phyloP scores from a whole-genome alignment of 2,329 filamentous ascomycete genomes.

The Sclerotinia nivalis region DNA sequence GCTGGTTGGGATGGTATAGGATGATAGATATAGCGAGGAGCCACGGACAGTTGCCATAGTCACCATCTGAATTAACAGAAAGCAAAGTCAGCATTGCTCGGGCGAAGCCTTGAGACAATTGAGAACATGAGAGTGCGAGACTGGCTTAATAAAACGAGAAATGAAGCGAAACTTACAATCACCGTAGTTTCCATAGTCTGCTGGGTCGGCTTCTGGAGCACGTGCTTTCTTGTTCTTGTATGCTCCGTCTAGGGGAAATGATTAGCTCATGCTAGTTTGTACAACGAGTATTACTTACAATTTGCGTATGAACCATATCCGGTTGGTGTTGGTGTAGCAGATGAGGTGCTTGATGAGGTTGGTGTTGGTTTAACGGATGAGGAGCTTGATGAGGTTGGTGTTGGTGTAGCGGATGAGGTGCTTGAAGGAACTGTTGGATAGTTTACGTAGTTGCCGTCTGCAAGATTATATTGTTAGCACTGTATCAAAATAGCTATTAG shows the following conservation, averaged over 20 bases:
- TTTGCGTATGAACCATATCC: slow-evolving; percentile 26
- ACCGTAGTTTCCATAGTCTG: slow-evolving; percentile 17
- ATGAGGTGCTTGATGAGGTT: not conserved
- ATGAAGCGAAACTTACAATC: not conserved
- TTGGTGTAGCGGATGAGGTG: not conserved
- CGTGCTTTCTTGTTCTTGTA: slow-evolving; percentile 23
- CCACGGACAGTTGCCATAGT: slow-evolving; percentile 15
- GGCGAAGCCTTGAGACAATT: slow-evolving; percentile 8
- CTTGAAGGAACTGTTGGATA: slow-evolving; percentile 11
- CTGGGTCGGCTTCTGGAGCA: slow-evolving; percentile 18
- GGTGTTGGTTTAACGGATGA: not conserved
- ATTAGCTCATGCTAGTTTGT: not conserved
- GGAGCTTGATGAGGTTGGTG: not conserved
- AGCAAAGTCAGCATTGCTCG: slow-evolving; percentile 4
- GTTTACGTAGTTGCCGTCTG: slow-evolving; percentile 19
- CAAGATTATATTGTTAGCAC: slow-evolving; percentile 1
- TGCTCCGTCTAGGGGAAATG: slow-evolving; percentile 5
- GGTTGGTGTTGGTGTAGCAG: slow-evolving; percentile 10
- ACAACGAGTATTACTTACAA: slow-evolving; percentile 16
- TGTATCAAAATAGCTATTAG: not conserved
- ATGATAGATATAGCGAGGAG: no score
- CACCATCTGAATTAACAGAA: slow-evolving; percentile 9
- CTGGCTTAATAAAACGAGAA: not conserved
- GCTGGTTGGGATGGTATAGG: not conserved
- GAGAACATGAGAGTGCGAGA: slow-evolving; percentile 1